Percentiles rank a stretch among this genome's conserved stretches.
phyloP scores from a whole-genome alignment of 192 early-diverging fungal genomes.

The Chytriomyces hyalinus region DNA sequence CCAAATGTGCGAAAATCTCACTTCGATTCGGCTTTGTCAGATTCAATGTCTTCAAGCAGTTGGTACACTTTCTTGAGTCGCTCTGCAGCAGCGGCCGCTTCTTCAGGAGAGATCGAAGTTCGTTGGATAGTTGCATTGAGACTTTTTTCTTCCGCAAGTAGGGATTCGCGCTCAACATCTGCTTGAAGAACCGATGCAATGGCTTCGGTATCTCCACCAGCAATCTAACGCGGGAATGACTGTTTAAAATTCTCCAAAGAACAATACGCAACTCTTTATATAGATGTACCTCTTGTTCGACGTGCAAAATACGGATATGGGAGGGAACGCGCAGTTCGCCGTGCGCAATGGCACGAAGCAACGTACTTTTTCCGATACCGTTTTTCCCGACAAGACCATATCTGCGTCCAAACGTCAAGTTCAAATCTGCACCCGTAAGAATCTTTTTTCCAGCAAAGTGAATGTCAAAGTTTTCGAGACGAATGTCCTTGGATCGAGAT shows the following conservation, averaged over 20 bases:
- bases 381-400: slow-evolving; percentile 97
- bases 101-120: slow-evolving; percentile 53
- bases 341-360: slow-evolving; percentile 81
- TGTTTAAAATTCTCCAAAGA: not conserved
- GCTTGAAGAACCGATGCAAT: slow-evolving; percentile 89
- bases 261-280: slow-evolving; percentile 47
- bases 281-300: slow-evolving; percentile 89
- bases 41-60: slow-evolving; percentile 93
- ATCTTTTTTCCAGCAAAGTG: slow-evolving; percentile 91
- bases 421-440: slow-evolving; percentile 82
- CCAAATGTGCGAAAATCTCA: slow-evolving; percentile 35
- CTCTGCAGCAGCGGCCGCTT: slow-evolving; percentile 40
- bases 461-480: slow-evolving; percentile 96
- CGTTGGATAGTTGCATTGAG: slow-evolving; percentile 62
- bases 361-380: slow-evolving; percentile 85
- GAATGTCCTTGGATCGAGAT: slow-evolving; percentile 93
- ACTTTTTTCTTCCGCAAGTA: slow-evolving; percentile 83
- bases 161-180: slow-evolving; percentile 88
- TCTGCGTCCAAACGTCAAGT: slow-evolving; percentile 84
- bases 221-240: slow-evolving; percentile 62
- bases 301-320: slow-evolving; percentile 94
- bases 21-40: slow-evolving; percentile 93
- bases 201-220: slow-evolving; percentile 86
- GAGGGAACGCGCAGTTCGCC: slow-evolving; percentile 84
- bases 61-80: slow-evolving; percentile 82